Percentiles rank a stretch among this genome's conserved stretches.
Evolutionary conservation across 164 flowering plant genomes (phyloP).

Genomic region (Magnolia officinalis): DNA sequence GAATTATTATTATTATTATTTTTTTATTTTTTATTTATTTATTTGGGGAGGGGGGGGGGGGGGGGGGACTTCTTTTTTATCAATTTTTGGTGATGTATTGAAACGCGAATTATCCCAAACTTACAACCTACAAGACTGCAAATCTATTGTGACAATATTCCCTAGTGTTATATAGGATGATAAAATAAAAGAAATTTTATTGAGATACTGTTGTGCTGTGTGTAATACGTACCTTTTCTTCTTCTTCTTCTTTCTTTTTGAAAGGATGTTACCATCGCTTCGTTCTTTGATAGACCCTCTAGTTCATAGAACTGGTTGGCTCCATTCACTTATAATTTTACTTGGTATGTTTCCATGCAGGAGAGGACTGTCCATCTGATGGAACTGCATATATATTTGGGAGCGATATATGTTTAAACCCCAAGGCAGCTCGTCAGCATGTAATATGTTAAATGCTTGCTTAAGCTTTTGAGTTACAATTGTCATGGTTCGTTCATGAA

Average conservation of each 20-base stretch:
- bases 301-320: neutral
- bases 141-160: neutral
- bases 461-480: neutral
- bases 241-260: neutral
- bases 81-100: too few species aligned
- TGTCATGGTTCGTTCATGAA: constrained; percentile 7
- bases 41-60: too few species aligned
- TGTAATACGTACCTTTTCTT: neutral
- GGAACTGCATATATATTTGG: constrained; percentile 94
- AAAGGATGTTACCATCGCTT: neutral
- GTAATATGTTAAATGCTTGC: constrained; percentile 36
- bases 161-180: neutral
- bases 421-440: constrained; percentile 80
- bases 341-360: constrained; percentile 32
- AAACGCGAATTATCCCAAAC: too few species aligned
- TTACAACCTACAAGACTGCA: too few species aligned
- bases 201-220: neutral
- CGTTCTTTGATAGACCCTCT: neutral
- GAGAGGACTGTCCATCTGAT: constrained; percentile 80
- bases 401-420: constrained; percentile 69
- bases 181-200: neutral
- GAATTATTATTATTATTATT: too few species aligned
- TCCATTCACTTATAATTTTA: neutral
- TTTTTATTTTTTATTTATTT: too few species aligned
- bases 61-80: too few species aligned